phyloP scores from a whole-genome alignment of 768 basidiomycete species.

The Xanthoconium purpureum region DNA sequence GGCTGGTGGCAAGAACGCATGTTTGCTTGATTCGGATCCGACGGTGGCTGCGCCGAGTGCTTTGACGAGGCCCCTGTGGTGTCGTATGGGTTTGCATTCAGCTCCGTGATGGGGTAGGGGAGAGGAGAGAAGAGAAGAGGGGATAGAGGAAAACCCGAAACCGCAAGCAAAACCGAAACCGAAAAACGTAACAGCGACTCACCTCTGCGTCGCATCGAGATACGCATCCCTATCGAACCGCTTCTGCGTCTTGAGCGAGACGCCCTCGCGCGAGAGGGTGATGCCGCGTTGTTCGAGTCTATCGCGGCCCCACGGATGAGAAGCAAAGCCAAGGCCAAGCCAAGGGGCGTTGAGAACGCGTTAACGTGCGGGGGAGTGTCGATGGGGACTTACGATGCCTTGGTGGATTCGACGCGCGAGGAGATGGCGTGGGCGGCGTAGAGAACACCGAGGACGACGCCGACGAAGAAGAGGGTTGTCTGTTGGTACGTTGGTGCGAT shows the following conservation, averaged over 20 bases:
- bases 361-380: not conserved
- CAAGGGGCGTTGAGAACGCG: not conserved
- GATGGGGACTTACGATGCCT: slow-evolving; percentile 46
- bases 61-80: slow-evolving; percentile 48
- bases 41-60: slow-evolving; percentile 48
- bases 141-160: no score
- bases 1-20: slow-evolving; percentile 3
- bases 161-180: no score
- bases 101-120: not conserved
- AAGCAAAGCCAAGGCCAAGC: not conserved
- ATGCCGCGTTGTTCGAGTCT: slow-evolving; percentile 53
- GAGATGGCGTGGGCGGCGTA: slow-evolving; percentile 39
- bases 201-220: slow-evolving; percentile 74
- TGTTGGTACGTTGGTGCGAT: not conserved
- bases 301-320: no score
- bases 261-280: slow-evolving; percentile 54
- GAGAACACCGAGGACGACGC: slow-evolving; percentile 42
- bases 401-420: slow-evolving; percentile 45
- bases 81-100: not conserved
- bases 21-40: slow-evolving; percentile 8
- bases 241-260: slow-evolving; percentile 62
- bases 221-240: slow-evolving; percentile 62
- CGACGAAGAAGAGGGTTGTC: slow-evolving; percentile 46
- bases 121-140: not conserved
- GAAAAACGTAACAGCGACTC: not conserved